These are phyloP conservation scores for Penicillium macrosclerotiorum DNA, from an alignment of 495 filamentous ascomycete genomes.

Conservation along the genomic window DNA sequence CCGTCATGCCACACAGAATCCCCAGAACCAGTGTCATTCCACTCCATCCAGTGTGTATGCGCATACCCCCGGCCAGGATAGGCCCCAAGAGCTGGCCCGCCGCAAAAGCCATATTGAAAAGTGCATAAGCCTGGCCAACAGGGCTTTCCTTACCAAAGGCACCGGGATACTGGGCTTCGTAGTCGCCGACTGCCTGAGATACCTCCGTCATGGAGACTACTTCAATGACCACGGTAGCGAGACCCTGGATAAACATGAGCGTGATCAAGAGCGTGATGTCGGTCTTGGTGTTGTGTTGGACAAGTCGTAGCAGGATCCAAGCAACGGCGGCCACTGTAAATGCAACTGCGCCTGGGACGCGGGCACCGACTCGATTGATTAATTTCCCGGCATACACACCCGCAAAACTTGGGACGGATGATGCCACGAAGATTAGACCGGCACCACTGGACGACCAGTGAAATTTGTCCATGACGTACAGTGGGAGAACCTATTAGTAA, in stretches of 20 bases:
- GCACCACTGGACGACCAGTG: constrained; percentile 57
- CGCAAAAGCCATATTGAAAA: constrained; percentile 60
- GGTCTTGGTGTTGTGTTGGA: constrained; percentile 26
- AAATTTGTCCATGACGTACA: constrained; percentile 48
- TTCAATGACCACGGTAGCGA: constrained; percentile 34
- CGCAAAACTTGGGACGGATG: constrained; percentile 30
- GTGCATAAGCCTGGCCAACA: constrained; percentile 58
- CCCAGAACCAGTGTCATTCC: constrained; percentile 40
- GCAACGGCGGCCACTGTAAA: constrained; percentile 47
- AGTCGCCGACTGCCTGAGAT: constrained; percentile 29
- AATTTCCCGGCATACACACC: constrained; percentile 44
- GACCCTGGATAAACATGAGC: constrained; percentile 33
- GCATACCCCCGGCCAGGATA: constrained; percentile 45
- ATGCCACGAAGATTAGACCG: constrained; percentile 58
- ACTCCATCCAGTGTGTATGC: constrained; percentile 35
- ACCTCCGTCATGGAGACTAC: constrained; percentile 39
- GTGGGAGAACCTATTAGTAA: constrained; percentile 34
- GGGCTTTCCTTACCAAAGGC: constrained; percentile 55
- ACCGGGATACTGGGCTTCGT: constrained; percentile 30
- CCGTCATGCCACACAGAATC: constrained; percentile 24
- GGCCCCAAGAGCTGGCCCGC: constrained; percentile 62
- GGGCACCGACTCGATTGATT: constrained; percentile 52
- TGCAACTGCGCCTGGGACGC: constrained; percentile 44
- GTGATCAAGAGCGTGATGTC: constrained; percentile 35
- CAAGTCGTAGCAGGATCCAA: constrained; percentile 52